Evolutionary conservation across 805 yeast species (phyloP), one percentile per base, ranked within the genome.

Genomic region (Lipomyces anomalus): DNA sequence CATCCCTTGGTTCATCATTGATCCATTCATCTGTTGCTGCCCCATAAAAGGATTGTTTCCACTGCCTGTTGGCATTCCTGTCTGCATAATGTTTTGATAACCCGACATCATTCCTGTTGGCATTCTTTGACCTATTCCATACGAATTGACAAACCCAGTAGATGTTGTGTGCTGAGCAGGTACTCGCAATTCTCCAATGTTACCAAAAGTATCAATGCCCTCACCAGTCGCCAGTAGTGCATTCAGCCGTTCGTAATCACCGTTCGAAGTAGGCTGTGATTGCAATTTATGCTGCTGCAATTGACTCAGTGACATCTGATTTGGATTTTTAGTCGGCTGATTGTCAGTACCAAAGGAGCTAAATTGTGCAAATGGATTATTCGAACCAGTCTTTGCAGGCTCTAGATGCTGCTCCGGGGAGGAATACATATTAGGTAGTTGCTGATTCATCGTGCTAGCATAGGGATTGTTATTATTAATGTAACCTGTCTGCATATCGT

Each of bases 111-210:
- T 28, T 41, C 11, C 45, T 21, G 17, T 42, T 33, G n/a, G 33
- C 50, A 18, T 42, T 32, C 11, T 23, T 22, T 5, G 76, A 28
- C 95, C 95, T 4, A 90, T 84, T 58, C 96, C 97, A 50, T 84
- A 81, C 21, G 95, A 84, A 65, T 84, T 87, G 57, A 90, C 74
- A 62, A 89, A 88, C 16, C 78, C 80, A 4, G 82, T 80, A 2
- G 92, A 80, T 55, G 76, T 78, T 1, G 97, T 90, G 63, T 84
- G 90, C 61, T 90, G 97, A 38, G 95, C 94, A 2, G 97, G 95
- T 44, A 90, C 76, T 68, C 96, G 80, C 5, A 79, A 64, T 18
- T 78, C 81, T 44, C 95, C 95, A 16, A 83, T 79, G 65, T 86
- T 87, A 62, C 95, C 95, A 64, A 85, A 92, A 0, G 97, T 89